Conservation (phyloP, 106 monocot species). For the Allium sativum region DNA sequence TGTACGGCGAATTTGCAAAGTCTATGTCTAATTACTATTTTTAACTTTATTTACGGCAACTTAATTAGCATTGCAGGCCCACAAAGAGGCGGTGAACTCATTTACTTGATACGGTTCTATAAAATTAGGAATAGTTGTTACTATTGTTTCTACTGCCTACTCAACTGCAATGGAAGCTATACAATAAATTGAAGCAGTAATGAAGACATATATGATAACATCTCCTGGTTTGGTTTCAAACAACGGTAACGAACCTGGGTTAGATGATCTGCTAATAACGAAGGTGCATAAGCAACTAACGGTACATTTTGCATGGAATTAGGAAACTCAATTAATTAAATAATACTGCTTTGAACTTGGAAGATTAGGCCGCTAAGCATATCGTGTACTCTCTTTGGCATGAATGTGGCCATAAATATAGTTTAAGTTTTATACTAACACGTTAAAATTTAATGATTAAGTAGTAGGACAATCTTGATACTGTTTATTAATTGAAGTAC, state of each 20-base stretch:
- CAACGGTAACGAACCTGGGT: conserved; percentile 35
- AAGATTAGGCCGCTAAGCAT: too few relatives aligned
- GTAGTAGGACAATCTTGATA: too few relatives aligned
- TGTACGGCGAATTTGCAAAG: too few relatives aligned
- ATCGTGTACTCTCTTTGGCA: too few relatives aligned
- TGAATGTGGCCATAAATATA: too few relatives aligned
- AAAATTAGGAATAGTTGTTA: conserved; percentile 80
- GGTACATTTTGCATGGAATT: too few relatives aligned
- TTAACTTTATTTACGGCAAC: conserved; percentile 46
- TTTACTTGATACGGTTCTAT: conserved; percentile 69
- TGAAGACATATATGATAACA: conserved; percentile 77
- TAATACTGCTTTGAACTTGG: too few relatives aligned
- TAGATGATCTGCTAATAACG: conserved; percentile 80
- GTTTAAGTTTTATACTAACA: too few relatives aligned
- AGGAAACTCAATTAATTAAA: too few relatives aligned
- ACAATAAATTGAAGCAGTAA: conserved; percentile 86
- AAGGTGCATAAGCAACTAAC: conserved; percentile 38
- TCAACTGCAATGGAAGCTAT: conserved; percentile 73
- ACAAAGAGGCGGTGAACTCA: conserved; percentile 94
- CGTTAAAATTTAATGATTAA: too few relatives aligned
- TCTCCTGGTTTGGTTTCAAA: conserved; percentile 50
- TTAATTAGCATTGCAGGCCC: conserved; percentile 82
- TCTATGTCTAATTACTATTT: too few relatives aligned
- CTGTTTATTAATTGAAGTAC: too few relatives aligned
- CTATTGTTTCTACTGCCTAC: conserved; percentile 86